Conservation (phyloP, 2,329 filamentous ascomycete species). For the Claviceps lovelessii region DNA sequence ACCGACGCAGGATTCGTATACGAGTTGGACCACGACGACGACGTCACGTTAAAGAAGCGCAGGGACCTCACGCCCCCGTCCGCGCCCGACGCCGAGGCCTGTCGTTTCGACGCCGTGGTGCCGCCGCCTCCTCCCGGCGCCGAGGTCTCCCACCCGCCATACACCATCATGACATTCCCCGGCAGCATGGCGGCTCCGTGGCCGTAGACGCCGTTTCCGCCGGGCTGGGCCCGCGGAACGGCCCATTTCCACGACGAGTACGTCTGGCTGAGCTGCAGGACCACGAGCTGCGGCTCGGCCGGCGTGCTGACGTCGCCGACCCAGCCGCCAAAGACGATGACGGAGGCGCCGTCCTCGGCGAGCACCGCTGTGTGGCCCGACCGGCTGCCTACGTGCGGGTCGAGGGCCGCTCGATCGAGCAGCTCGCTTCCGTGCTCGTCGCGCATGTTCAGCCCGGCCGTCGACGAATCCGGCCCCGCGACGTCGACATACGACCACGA, state of each 20-base stretch:
- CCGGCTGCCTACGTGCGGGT: slow-evolving; percentile 50
- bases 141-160: slow-evolving; percentile 44
- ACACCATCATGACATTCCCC: slow-evolving; percentile 54
- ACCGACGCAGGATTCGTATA: slow-evolving; percentile 32
- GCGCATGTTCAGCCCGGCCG: neutral
- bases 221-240: slow-evolving; percentile 39
- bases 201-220: slow-evolving; percentile 38
- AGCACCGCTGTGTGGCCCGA: slow-evolving; percentile 82
- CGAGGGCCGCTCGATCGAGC: neutral
- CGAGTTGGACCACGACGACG: slow-evolving; percentile 35
- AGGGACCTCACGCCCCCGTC: slow-evolving; percentile 8
- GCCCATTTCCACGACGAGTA: slow-evolving; percentile 66
- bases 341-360: slow-evolving; percentile 59
- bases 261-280: slow-evolving; percentile 60
- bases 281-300: slow-evolving; percentile 66
- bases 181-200: slow-evolving; percentile 50
- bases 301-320: slow-evolving; percentile 65
- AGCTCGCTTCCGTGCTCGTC: neutral
- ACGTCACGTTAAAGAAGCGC: slow-evolving; percentile 44
- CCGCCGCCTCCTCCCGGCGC: slow-evolving; percentile 9
- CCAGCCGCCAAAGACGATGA: slow-evolving; percentile 83
- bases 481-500: slow-evolving; percentile 72
- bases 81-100: slow-evolving; percentile 9
- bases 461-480: slow-evolving; percentile 22
- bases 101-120: slow-evolving; percentile 18